Base-by-base conservation (phyloP, 108 stramenopile species). In the Fragilariopsis cylindrus region DNA sequence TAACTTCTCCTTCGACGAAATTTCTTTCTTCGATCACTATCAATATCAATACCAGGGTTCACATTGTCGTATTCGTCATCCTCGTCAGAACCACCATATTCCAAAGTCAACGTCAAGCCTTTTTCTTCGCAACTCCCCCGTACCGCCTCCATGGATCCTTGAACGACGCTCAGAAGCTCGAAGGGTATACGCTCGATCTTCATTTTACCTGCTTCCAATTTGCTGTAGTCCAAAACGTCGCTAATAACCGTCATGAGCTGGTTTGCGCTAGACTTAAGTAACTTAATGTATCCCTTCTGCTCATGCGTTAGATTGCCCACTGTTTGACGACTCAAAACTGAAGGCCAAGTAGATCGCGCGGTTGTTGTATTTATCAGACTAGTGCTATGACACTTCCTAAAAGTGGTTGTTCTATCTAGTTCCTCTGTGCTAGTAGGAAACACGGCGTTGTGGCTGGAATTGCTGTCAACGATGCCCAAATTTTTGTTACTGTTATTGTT, bases 141-240 rank as follows among this genome's bases (percentile, higher is more conserved):
- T 18, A 84, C 65, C 4, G 75, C 81, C 2, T 76, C 81, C 65
- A 87, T 48, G 8, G 79, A 73, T 46, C 83, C 78, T 49, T 79
- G n/a, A 40, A 82, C 73, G 3, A 84, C 81, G 48, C 70, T 60
- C 7, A 72, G 60, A 4, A 73, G 60, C 30, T 84, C 81, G 49
- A 79, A 84, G 54, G 80, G 77, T 11, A 82, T 82, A 30, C 65
- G 50, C 72, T 87, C 86, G n/a, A 82, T 42, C 42, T 80, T 78
- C 75, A 87, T 75, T 56, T 84, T 76, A 3, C 86, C 86, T 46
- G 80, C 82, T 71, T 87, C 86, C 54, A 84, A 67, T 57, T 84
- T 87, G 47, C 67, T 77, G 60, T 72, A 84, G 50, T 84, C 83
- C 40, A 87, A 60, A 11, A 87, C 65, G 57, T 87, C 86, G 43